Base-by-base conservation (phyloP, 1,139 yeast genomes). In the Suhomyces taliae region DNA sequence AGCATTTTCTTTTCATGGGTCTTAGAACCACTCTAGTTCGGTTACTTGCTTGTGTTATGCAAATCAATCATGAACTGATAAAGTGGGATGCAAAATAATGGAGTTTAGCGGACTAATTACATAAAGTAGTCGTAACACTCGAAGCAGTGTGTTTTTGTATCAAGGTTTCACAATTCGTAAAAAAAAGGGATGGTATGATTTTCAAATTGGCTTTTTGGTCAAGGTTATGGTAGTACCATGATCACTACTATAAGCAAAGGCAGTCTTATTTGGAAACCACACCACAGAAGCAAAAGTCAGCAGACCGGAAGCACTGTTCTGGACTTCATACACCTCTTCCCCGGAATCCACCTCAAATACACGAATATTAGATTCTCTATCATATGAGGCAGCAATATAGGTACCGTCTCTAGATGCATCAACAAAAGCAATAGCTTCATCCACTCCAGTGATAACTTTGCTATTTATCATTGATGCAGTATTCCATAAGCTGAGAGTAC, bases 401-500 rank as follows among this genome's bases (percentile, higher is more conserved):
- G 69, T 57, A 0, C 83, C 83, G 52, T 79, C 80, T 42, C 71
- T 56, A 37, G 76, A 72, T 7, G 72, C 55, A 44, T 70, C 78
- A n/a, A 82, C 55, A 8, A 70, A 58, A 1, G 73, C 60, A 5
- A 82, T 66, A 1, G 82, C 71, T 55, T 79, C 81, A 59, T 83
- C 85, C 4, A 80, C 65, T 41, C 67, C 70, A 31, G 76, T 62
- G 12, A 83, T 65, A 0, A 80, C 76, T 34, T 64, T 61, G 19
- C 62, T 55, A 45, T 82, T 74, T 27, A 76, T 66, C 66, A 85
- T 66, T 15, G 76, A 71, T 3, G 63, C 51, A 7, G 81, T 61
- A 38, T 73, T 71, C 89, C 90, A 87, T 10, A 83, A 45, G 26
- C 84, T 74, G n/a, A 85, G 77, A 31, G 82, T 75, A 7, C 93